Percentiles rank a stretch among this genome's conserved stretches.
phyloP scores from a whole-genome alignment of 2,329 filamentous ascomycete species.

The Endothia cerciana region DNA sequence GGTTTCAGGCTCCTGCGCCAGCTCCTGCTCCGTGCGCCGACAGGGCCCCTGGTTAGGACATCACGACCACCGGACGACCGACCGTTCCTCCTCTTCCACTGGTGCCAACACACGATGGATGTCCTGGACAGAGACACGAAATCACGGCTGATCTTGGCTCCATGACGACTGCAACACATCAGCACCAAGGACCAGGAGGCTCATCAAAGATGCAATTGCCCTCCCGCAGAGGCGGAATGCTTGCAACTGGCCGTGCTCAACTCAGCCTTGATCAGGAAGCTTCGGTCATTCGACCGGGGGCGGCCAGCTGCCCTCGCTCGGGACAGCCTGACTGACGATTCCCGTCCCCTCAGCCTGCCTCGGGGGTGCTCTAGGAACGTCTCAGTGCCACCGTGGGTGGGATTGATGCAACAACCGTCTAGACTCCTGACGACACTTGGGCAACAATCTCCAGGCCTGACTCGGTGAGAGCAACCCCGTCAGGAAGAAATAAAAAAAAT shows the following conservation, averaged over 20 bases:
- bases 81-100: conserved; percentile 4
- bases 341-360: conserved; percentile 4
- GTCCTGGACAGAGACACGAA: conserved; percentile 6
- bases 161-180: conserved; percentile 3
- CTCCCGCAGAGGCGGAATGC: neutral
- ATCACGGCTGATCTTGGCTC: conserved; percentile 7
- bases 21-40: conserved; percentile 25
- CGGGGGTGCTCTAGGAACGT: conserved; percentile 3
- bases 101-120: conserved; percentile 15
- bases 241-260: neutral
- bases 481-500: neutral
- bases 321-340: neutral
- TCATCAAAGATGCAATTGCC: neutral
- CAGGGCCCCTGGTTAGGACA: conserved; percentile 6
- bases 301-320: neutral
- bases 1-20: conserved; percentile 17
- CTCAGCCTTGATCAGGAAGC: neutral
- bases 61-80: conserved; percentile 1
- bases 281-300: neutral
- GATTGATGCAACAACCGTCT: conserved; percentile 2
- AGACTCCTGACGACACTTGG: neutral
- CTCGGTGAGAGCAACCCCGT: neutral
- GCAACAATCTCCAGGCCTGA: neutral
- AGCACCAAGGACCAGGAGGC: neutral
- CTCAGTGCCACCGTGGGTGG: conserved; percentile 5